These are phyloP conservation scores for Ramaria rubella DNA, from an alignment of 768 basidiomycete genomes.

Conservation along the genomic window DNA sequence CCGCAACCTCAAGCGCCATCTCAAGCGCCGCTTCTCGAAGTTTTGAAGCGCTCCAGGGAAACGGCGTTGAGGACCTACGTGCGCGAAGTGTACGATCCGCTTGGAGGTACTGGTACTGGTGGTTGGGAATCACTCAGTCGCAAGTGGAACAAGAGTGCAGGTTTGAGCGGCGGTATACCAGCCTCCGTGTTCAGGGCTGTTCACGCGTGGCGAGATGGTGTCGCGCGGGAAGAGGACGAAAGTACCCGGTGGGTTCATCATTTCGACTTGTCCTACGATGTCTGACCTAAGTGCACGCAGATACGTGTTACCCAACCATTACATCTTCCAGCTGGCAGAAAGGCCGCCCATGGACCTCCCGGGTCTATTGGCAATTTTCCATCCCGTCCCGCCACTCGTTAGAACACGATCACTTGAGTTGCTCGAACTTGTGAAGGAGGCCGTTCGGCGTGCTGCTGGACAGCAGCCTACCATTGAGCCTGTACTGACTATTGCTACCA, in stretches of 20 bases:
- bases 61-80: constrained; percentile 70
- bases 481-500: constrained; percentile 3
- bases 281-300: constrained; percentile 27
- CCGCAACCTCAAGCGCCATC: constrained; percentile 78
- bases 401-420: constrained; percentile 58
- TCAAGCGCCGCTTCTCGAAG: constrained; percentile 48
- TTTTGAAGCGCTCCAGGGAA: constrained; percentile 65
- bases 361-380: constrained; percentile 53
- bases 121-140: constrained; percentile 76
- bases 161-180: constrained; percentile 39
- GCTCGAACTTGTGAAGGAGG: constrained; percentile 50
- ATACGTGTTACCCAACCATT: constrained; percentile 71
- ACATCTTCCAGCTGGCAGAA: constrained; percentile 68
- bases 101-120: constrained; percentile 52
- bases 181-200: constrained; percentile 62
- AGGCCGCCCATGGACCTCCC: constrained; percentile 60
- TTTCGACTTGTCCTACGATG: constrained; percentile 2
- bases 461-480: constrained; percentile 18
- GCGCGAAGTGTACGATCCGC: constrained; percentile 62
- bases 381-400: constrained; percentile 55
- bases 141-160: constrained; percentile 72
- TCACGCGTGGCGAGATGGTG: constrained; percentile 76
- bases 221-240: constrained; percentile 82
- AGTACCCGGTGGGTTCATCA: constrained; percentile 53
- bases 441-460: constrained; percentile 28